phyloP scores from a whole-genome alignment of 2,329 filamentous ascomycete species.

The Exophiala sp. region DNA sequence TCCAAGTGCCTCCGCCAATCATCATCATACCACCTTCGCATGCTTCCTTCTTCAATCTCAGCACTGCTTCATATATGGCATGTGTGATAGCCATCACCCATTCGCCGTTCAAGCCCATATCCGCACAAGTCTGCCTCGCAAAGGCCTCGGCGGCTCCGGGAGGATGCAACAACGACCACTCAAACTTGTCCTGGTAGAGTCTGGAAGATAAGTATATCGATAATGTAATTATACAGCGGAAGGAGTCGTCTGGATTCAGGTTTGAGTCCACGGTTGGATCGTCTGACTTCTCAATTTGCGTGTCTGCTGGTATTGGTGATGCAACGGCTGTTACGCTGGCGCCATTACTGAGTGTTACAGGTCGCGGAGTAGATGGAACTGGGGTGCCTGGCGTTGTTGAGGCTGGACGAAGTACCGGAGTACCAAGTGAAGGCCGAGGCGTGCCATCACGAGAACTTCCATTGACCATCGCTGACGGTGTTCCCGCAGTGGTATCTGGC shows the following conservation, averaged over 20 bases:
- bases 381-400: conserved; percentile 28
- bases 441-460: conserved; percentile 51
- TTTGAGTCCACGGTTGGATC: conserved; percentile 34
- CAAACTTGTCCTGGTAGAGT: conserved; percentile 94
- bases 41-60: conserved; percentile 92
- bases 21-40: conserved; percentile 88
- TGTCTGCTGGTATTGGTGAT: conserved; percentile 50
- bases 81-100: conserved; percentile 94
- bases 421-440: conserved; percentile 36
- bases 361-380: conserved; percentile 48
- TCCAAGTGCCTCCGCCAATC: conserved; percentile 42
- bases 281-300: conserved; percentile 9
- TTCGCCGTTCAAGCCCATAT: conserved; percentile 83
- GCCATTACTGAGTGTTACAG: conserved; percentile 39
- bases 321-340: conserved; percentile 65
- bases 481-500: conserved; percentile 31
- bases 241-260: conserved; percentile 87
- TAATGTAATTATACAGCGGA: conserved; percentile 85
- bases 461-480: conserved; percentile 34
- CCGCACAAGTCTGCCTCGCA: conserved; percentile 86
- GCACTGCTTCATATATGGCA: conserved; percentile 91
- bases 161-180: conserved; percentile 92
- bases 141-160: conserved; percentile 90
- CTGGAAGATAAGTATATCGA: conserved; percentile 89
- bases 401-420: conserved; percentile 24